Percentiles rank a stretch among this genome's conserved stretches.
These are phyloP conservation scores for Chloranthus sessilifolius DNA, from an alignment of 164 flowering plant genomes.

Conservation along the genomic window DNA sequence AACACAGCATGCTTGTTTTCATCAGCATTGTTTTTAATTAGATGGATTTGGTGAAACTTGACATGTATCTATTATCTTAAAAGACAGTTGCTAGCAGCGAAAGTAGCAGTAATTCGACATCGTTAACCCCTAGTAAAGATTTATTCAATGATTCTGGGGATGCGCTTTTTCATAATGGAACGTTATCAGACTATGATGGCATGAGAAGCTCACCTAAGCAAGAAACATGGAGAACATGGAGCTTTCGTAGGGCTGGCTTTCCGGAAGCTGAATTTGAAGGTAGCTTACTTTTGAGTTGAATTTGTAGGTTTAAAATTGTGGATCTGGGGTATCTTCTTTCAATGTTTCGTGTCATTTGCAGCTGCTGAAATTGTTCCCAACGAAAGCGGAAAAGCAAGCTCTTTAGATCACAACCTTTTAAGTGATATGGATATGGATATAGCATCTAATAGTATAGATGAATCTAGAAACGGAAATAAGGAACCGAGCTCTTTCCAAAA, in stretches of 20 bases:
- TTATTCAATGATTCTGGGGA: slow-evolving; percentile 7
- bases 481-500: slow-evolving; percentile 16
- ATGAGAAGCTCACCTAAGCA: slow-evolving; percentile 23
- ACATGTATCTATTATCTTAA: slow-evolving; percentile 26
- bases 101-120: slow-evolving; percentile 19
- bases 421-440: slow-evolving; percentile 1
- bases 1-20: no score
- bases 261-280: slow-evolving; percentile 50
- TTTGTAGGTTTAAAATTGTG: slow-evolving; percentile 2
- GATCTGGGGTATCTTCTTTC: neutral
- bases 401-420: neutral
- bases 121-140: slow-evolving; percentile 15
- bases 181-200: slow-evolving; percentile 17
- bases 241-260: slow-evolving; percentile 42
- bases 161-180: slow-evolving; percentile 10
- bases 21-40: no score
- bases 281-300: slow-evolving; percentile 10
- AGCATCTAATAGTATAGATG: slow-evolving; percentile 16
- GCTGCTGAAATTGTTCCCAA: slow-evolving; percentile 47
- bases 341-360: slow-evolving; percentile 17
- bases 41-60: no score
- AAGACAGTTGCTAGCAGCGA: slow-evolving; percentile 45
- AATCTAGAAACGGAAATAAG: slow-evolving; percentile 8
- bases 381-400: slow-evolving; percentile 9
- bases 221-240: slow-evolving; percentile 62